Evolutionary conservation across 2,329 filamentous ascomycete genomes (phyloP).

Genomic region (Arthrobotrys pseudoclavata): DNA sequence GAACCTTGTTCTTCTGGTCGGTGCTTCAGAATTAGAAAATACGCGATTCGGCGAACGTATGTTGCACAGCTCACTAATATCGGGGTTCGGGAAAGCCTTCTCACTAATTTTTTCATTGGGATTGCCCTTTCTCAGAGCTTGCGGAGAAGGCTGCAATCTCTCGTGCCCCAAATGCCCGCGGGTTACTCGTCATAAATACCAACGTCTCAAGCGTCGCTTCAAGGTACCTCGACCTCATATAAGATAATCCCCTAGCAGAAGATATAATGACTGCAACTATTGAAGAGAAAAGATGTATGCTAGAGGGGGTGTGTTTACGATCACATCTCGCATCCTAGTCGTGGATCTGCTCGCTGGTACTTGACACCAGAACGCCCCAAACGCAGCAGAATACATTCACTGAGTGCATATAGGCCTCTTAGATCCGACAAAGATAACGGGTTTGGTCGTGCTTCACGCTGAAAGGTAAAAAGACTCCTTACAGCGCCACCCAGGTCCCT

Average conservation of each 20-base stretch:
- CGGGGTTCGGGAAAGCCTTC: background rate
- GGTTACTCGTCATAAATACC: constrained; percentile 92
- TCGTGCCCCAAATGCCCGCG: constrained; percentile 82
- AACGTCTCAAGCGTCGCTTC: constrained; percentile 88
- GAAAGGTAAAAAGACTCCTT: constrained; percentile 71
- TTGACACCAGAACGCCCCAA: constrained; percentile 23
- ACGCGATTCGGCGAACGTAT: constrained; percentile 89
- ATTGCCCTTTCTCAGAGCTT: constrained; percentile 70
- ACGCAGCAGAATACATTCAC: constrained; percentile 32
- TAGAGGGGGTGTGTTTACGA: constrained; percentile 90
- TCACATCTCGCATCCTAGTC: constrained; percentile 94
- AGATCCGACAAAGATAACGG: constrained; percentile 86
- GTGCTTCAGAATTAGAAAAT: constrained; percentile 93
- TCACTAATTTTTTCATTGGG: background rate
- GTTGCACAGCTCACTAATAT: constrained; percentile 27
- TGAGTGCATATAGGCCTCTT: constrained; percentile 72
- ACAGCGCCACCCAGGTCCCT: background rate
- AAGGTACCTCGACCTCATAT: constrained; percentile 66
- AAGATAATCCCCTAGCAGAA: background rate
- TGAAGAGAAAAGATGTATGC: constrained; percentile 88
- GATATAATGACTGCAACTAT: constrained; percentile 55
- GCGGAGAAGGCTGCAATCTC: constrained; percentile 96
- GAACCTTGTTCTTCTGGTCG: constrained; percentile 89
- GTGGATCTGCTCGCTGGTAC: constrained; percentile 87
- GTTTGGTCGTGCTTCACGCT: constrained; percentile 87